These are phyloP conservation scores for Fistulifera pelliculosa DNA, from an alignment of 108 stramenopile species.

Conservation along the genomic window DNA sequence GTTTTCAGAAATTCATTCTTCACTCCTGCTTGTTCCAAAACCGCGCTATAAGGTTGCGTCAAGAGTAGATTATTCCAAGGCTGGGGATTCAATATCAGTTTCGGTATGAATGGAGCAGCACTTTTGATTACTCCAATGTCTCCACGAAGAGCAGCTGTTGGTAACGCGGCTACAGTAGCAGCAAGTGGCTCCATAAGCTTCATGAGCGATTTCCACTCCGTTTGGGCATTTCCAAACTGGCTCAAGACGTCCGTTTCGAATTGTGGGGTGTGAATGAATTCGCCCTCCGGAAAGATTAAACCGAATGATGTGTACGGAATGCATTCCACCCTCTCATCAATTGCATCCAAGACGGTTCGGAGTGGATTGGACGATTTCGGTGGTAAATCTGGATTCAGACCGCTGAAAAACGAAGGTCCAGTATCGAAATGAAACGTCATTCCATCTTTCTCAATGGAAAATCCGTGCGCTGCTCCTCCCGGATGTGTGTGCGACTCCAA, in stretches of 20 bases:
- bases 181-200: slow-evolving; percentile 52
- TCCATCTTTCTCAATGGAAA: slow-evolving; percentile 24
- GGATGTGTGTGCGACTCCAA: slow-evolving; percentile 75
- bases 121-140: slow-evolving; percentile 49
- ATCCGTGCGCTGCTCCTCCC: slow-evolving; percentile 83
- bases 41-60: slow-evolving; percentile 46
- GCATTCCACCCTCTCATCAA: slow-evolving; percentile 55
- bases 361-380: slow-evolving; percentile 58
- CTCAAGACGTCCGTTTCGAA: slow-evolving; percentile 20
- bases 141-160: slow-evolving; percentile 52
- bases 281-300: slow-evolving; percentile 56
- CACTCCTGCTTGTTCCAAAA: slow-evolving; percentile 41
- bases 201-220: slow-evolving; percentile 47
- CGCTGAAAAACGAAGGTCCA: slow-evolving; percentile 84
- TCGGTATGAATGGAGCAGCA: slow-evolving; percentile 47
- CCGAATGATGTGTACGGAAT: slow-evolving; percentile 52
- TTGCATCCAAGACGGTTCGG: slow-evolving; percentile 48
- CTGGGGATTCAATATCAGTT: slow-evolving; percentile 65
- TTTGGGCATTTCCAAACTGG: slow-evolving; percentile 1
- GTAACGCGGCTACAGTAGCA: slow-evolving; percentile 57
- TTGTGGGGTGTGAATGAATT: slow-evolving; percentile 44
- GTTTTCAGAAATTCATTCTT: slow-evolving; percentile 63
- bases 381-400: slow-evolving; percentile 47
- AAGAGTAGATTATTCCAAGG: slow-evolving; percentile 50
- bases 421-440: slow-evolving; percentile 67